These are phyloP conservation scores for Laburnicola sp. DNA, from an alignment of 2,329 filamentous ascomycete species.

Conservation along the genomic window DNA sequence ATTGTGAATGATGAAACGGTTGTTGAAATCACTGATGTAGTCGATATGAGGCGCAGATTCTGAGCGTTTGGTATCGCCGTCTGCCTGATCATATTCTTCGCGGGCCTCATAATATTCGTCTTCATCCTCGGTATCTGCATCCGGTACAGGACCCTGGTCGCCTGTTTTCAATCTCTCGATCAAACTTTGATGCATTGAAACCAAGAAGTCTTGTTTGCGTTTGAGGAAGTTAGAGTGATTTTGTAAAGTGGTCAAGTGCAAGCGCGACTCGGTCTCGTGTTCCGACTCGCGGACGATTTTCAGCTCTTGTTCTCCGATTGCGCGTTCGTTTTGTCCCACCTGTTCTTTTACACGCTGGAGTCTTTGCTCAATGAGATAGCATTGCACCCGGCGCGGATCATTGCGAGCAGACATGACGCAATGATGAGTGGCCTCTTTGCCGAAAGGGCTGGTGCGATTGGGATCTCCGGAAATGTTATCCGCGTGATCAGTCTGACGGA, in stretches of 20 bases:
- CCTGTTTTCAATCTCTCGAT: constrained; percentile 62
- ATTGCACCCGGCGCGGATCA: constrained; percentile 86
- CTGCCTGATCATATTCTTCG: constrained; percentile 56
- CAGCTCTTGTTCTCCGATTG: constrained; percentile 75
- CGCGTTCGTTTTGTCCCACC: constrained; percentile 71
- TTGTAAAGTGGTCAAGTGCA: constrained; percentile 59
- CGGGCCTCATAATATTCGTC: constrained; percentile 53
- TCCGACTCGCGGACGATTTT: constrained; percentile 59
- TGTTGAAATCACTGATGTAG: constrained; percentile 93
- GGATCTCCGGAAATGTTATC: constrained; percentile 78
- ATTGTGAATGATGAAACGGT: constrained; percentile 97
- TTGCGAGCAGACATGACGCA: constrained; percentile 80
- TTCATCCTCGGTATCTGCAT: constrained; percentile 48
- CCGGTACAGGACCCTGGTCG: constrained; percentile 52
- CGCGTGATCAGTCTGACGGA: constrained; percentile 91
- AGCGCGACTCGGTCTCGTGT: constrained; percentile 55
- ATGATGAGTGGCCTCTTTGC: constrained; percentile 87
- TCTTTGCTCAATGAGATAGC: constrained; percentile 78
- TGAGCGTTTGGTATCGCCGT: constrained; percentile 55
- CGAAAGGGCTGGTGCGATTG: constrained; percentile 84
- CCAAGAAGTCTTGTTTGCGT: constrained; percentile 62
- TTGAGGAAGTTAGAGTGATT: constrained; percentile 61
- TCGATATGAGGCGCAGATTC: constrained; percentile 74
- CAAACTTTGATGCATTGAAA: constrained; percentile 60
- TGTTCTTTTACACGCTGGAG: constrained; percentile 78